Evolutionary conservation across 2,329 filamentous ascomycete species (phyloP), one percentile per base, ranked within the genome.

Genomic region (Huntiella bhutanensis): DNA sequence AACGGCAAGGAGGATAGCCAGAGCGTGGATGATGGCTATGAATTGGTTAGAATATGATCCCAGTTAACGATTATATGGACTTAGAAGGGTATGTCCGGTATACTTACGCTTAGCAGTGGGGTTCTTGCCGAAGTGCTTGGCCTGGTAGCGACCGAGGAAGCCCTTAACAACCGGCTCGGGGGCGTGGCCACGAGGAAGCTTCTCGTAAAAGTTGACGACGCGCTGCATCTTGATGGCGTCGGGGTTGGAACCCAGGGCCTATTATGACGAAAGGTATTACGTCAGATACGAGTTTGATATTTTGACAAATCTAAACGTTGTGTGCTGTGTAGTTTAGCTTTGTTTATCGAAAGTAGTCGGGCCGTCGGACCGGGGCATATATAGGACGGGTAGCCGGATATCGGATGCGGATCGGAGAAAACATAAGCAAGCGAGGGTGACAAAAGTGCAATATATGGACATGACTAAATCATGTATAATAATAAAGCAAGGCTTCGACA

Each of bases 151-250:
- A 59, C 80, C 82, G 59, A 94, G 67, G 52, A 93, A 69, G 57
- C 91, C 88, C 60, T 77, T 82, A 55, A 81, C 66, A 74, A 93
- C 77, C 56, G 76, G 65, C 65, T 85, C 78, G 58, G 91, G 87
- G 59, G 87, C 87, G 56, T 83, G 66, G 57, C 91, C 92, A 61
- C 87, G 85, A 62, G 92, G 91, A 51, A 98, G 85, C 68, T 88
- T 92, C 72, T 92, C 85, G 76, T 98, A 98, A 76, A 98, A 96
- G 70, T 75, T 84, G 65, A 96, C 88, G 57, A 98, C 86, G 59
- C 87, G 83, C 65, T 93, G 82, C 91, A 98, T 96, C 64, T 88
- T 85, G 61, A 86, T 76, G 62, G 91, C 91, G 77, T 96, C 88
- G 62, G 87, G 84, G 57, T 87, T 86, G 62, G 82, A 82, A 60